These are phyloP conservation scores for Tricholomella constricta DNA, from an alignment of 768 basidiomycete species.

Conservation along the genomic window DNA sequence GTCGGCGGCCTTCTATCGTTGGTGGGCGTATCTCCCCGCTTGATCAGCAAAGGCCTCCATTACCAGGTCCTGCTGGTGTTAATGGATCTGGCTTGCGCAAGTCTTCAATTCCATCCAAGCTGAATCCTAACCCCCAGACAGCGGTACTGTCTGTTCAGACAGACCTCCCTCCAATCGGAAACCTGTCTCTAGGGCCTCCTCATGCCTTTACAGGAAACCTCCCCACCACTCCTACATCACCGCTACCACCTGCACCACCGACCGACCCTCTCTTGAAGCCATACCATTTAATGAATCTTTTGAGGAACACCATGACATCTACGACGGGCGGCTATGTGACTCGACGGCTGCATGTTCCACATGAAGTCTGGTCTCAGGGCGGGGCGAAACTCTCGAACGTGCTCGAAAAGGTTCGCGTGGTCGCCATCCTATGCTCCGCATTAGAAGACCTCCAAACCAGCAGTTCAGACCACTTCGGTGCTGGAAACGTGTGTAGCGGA, in stretches of 20 bases:
- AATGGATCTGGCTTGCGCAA: constrained; percentile 54
- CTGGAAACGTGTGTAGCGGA: constrained; percentile 76
- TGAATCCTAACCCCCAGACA: constrained; percentile 49
- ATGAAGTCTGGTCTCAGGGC: constrained; percentile 89
- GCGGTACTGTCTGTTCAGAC: constrained; percentile 53
- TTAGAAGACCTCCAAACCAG: constrained; percentile 75
- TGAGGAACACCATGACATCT: constrained; percentile 77
- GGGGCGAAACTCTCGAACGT: constrained; percentile 83
- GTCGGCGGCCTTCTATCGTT: constrained; percentile 62
- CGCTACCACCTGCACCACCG: constrained; percentile 73
- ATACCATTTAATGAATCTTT: constrained; percentile 86
- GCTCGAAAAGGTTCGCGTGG: constrained; percentile 83
- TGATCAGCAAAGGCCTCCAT: constrained; percentile 52
- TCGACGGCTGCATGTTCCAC: constrained; percentile 82
- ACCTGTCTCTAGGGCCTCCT: constrained; percentile 43
- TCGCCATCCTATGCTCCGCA: constrained; percentile 76
- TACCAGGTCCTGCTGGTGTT: constrained; percentile 40
- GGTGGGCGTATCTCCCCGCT: constrained; percentile 54
- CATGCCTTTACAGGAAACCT: constrained; percentile 54
- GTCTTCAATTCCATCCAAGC: constrained; percentile 60
- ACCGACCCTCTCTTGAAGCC: constrained; percentile 77
- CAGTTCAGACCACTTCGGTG: constrained; percentile 76
- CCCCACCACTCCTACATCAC: constrained; percentile 76
- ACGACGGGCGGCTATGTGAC: constrained; percentile 88
- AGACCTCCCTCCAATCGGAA: constrained; percentile 37